Base-by-base conservation (phyloP, 768 basidiomycete genomes). In the Chalciporus piperatus region DNA sequence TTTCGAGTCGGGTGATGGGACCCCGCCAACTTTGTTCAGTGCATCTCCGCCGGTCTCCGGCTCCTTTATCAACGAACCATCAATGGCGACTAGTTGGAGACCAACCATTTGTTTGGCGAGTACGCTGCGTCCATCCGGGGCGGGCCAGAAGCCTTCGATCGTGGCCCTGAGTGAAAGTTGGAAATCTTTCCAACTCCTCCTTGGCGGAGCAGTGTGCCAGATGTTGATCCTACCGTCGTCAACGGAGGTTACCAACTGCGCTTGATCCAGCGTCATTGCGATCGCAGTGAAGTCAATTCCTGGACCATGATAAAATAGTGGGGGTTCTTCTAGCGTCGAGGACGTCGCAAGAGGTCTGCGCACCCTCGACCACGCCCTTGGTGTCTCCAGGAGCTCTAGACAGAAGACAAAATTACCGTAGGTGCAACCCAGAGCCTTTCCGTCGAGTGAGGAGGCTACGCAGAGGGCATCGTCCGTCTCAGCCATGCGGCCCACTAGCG, bases 1-100 rank as follows among this genome's bases (percentile, higher is more conserved):
- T 39, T 45, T 41, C 12, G 55, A 60, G 45, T 61, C 51, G 10
- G 54, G 50, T 2, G 59, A 61, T 37, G 54, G 28, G 16, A 52
- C 49, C 11, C 40, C 55, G 7, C 41, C 55, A 8, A 25, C 37
- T 10, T 9, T 6, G n/a, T 25, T 16, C 9, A 50, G 41, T 6
- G 4, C 7, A 22, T 57, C 55, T 3, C 57, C 57, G 2, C 58
- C 52, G 6, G 55, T 57, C n/a, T 51, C 55, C 33, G 45, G 25
- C 6, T 54, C 50, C 37, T 54, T 60, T 20, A 49, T 47, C 38
- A 45, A 28, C 19, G 20, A 38, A 2, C 51, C 49, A 4, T 41
- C 20, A 4, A 52, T 9, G 10, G 6, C 38, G 35, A 49, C 7
- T 17, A 60, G 32, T 33, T 39, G 38, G 27, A 60, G 41, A 39